Evolutionary conservation across 2,329 filamentous ascomycete species (phyloP).

Genomic region (Apiospora arundinis): DNA sequence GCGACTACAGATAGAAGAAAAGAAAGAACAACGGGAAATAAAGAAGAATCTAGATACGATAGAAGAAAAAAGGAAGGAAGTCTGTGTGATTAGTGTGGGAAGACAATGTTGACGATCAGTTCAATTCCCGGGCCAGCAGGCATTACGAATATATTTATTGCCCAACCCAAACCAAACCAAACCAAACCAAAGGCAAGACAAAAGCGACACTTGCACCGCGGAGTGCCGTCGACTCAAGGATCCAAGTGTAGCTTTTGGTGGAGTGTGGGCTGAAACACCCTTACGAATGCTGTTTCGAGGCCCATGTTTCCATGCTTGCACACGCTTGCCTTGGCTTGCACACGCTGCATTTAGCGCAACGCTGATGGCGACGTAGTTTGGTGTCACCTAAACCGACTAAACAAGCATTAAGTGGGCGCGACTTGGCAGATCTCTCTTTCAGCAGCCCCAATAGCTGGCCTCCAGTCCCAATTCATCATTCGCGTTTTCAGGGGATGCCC

Average conservation of each 20-base stretch:
- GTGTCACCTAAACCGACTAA: neutral
- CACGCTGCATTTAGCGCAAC: neutral
- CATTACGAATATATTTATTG: slow-evolving; percentile 1
- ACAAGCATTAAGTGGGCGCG: slow-evolving; percentile 2
- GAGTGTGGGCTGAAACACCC: slow-evolving; percentile 21
- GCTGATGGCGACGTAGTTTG: slow-evolving; percentile 8
- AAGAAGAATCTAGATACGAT: neutral
- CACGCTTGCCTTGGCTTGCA: too few relatives aligned
- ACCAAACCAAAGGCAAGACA: too few relatives aligned
- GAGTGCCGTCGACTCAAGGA: slow-evolving; percentile 1
- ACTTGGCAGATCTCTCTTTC: slow-evolving; percentile 15
- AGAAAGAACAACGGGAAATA: neutral
- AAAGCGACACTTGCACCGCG: neutral
- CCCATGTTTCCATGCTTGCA: slow-evolving; percentile 9
- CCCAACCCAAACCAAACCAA: too few relatives aligned
- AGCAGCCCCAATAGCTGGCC: too few relatives aligned
- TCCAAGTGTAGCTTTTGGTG: slow-evolving; percentile 21
- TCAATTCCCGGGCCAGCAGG: neutral
- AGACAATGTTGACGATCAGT: slow-evolving; percentile 1
- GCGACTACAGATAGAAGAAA: neutral
- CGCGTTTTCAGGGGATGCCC: too few relatives aligned
- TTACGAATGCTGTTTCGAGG: slow-evolving; percentile 21
- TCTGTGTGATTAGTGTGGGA: neutral
- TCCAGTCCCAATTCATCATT: too few relatives aligned
- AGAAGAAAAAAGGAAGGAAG: neutral